phyloP scores from a whole-genome alignment of 2,329 filamentous ascomycete genomes.

The Septoria linicola region DNA sequence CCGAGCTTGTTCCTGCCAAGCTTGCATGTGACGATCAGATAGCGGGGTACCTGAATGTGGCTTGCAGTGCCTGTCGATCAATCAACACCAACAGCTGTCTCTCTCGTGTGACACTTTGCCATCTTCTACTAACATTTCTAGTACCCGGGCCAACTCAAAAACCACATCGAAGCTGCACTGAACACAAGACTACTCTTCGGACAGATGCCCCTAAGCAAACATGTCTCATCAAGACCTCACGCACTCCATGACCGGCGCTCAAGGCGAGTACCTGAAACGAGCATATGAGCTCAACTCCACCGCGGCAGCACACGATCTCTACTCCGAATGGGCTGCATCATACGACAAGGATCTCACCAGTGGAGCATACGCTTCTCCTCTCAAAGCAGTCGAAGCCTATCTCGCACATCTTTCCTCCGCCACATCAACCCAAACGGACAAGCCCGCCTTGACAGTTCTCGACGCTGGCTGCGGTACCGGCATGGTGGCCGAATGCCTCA shows the following conservation, averaged over 20 bases:
- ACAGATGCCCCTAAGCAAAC: neutral
- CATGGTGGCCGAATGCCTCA: conserved; percentile 14
- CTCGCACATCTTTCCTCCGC: neutral
- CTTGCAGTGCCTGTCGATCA: conserved; percentile 2
- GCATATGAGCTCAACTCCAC: conserved; percentile 18
- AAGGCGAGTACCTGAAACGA: conserved; percentile 17
- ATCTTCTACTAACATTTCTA: no score
- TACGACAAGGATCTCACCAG: conserved; percentile 18
- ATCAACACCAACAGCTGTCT: no score
- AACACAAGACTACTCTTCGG: no score
- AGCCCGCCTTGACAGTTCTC: conserved; percentile 9
- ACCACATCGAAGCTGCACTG: no score
- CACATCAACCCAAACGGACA: neutral
- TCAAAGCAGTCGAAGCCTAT: conserved; percentile 12
- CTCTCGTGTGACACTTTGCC: no score
- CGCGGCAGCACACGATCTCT: conserved; percentile 13
- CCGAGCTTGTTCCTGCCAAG: no score
- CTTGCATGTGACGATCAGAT: neutral
- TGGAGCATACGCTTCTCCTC: conserved; percentile 17
- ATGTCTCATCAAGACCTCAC: conserved; percentile 10
- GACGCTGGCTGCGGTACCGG: conserved; percentile 25
- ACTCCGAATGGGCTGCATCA: conserved; percentile 22
- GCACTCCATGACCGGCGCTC: conserved; percentile 5
- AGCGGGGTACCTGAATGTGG: conserved; percentile 6
- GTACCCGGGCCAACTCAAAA: no score